phyloP scores from a whole-genome alignment of 805 yeast genomes.

The Phaffomyces opuntiae region DNA sequence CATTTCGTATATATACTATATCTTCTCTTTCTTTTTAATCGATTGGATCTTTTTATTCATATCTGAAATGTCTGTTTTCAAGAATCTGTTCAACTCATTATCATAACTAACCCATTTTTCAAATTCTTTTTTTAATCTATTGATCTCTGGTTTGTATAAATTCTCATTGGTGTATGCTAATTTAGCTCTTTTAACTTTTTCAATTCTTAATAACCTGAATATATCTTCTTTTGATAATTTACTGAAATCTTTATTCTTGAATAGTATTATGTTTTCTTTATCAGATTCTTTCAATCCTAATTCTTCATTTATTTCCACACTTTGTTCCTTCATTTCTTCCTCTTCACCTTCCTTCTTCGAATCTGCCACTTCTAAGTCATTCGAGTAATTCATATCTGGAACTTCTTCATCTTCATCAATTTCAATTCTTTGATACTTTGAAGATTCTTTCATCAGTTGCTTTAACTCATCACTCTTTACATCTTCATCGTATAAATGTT shows the following conservation, averaged over 20 bases:
- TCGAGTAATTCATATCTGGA: conserved; percentile 2
- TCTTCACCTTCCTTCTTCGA: not conserved
- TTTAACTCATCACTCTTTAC: conserved; percentile 8
- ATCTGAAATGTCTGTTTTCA: conserved; percentile 14
- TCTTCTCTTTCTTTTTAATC: conserved; percentile 6
- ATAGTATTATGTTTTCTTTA: not conserved
- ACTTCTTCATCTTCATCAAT: conserved; percentile 8
- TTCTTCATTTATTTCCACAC: not conserved
- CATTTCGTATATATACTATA: too few species aligned
- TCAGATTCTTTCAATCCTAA: not conserved
- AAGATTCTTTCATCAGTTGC: conserved; percentile 12
- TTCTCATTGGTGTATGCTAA: conserved; percentile 14
- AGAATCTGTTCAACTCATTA: conserved; percentile 17
- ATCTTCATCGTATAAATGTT: conserved; percentile 11
- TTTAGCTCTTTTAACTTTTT: conserved; percentile 15
- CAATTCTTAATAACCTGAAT: conserved; percentile 12
- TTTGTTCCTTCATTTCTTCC: not conserved
- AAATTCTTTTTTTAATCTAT: conserved; percentile 8
- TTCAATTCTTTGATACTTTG: conserved; percentile 10
- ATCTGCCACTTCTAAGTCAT: not conserved
- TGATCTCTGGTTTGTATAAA: conserved; percentile 14
- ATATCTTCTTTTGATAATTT: conserved; percentile 14
- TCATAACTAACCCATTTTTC: conserved; percentile 19
- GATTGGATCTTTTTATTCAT: conserved; percentile 14
- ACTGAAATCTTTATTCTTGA: conserved; percentile 1